These are phyloP conservation scores for Linum usitatissimum DNA, from an alignment of 345 rosid genomes.

Conservation along the genomic window DNA sequence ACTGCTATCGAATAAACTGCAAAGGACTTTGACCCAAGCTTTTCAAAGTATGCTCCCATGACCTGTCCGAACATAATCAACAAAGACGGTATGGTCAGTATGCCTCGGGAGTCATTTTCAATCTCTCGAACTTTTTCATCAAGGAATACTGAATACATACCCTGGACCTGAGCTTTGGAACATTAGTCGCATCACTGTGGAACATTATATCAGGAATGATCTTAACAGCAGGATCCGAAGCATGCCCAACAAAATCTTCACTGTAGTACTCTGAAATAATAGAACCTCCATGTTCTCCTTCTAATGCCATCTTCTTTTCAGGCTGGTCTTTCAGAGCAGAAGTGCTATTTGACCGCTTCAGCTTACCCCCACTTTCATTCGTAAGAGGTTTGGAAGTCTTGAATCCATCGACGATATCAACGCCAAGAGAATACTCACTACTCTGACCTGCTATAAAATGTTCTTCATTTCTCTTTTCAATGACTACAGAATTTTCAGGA, in stretches of 20 bases:
- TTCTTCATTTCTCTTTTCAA: conserved; percentile 12
- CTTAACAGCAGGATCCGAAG: conserved; percentile 26
- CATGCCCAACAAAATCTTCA: conserved; percentile 35
- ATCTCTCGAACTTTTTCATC: conserved; percentile 9
- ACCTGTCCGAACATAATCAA: conserved; percentile 43
- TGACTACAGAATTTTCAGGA: conserved; percentile 29
- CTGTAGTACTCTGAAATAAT: conserved; percentile 68
- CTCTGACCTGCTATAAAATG: conserved; percentile 19
- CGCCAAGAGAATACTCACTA: conserved; percentile 21
- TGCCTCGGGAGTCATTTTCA: conserved; percentile 6
- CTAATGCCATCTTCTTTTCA: conserved; percentile 34
- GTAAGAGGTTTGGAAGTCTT: conserved; percentile 19
- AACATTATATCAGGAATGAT: conserved; percentile 29
- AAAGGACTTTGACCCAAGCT: conserved; percentile 81
- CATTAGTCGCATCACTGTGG: conserved; percentile 36
- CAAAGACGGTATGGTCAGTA: conserved; percentile 5
- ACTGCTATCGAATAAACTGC: conserved; percentile 98
- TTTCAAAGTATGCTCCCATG: conserved; percentile 91
- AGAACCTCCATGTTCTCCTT: conserved; percentile 46
- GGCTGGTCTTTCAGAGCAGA: conserved; percentile 48
- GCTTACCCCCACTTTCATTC: conserved; percentile 45
- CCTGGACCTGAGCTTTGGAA: conserved; percentile 64
- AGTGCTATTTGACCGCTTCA: conserved; percentile 81
- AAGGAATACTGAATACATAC: conserved; percentile 41
- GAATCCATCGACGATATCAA: conserved; percentile 18